A percentile compares a stretch with the other conserved stretches of the same genome.
phyloP scores from a whole-genome alignment of 805 yeast genomes.

The Saccharomyces eubayanus region DNA sequence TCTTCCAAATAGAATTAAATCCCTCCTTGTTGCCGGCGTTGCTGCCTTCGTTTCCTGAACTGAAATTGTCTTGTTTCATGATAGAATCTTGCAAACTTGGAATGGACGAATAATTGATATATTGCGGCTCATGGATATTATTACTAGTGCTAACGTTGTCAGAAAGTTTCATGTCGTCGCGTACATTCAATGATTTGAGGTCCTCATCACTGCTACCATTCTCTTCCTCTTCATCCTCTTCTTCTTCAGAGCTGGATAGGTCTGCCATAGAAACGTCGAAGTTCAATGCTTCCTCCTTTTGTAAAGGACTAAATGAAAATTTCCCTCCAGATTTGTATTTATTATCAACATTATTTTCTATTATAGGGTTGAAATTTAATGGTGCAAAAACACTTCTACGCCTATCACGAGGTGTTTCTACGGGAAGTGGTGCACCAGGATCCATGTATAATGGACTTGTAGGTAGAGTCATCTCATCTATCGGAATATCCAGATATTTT shows the following conservation, averaged over 20 bases:
- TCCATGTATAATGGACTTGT: conserved; percentile 55
- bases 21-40: conserved; percentile 15
- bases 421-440: conserved; percentile 79
- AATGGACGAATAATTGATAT: conserved; percentile 6
- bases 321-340: conserved; percentile 89
- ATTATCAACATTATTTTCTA: conserved; percentile 67
- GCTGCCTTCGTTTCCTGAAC: neutral
- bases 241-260: conserved; percentile 28
- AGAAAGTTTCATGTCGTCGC: conserved; percentile 11
- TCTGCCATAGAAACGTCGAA: conserved; percentile 27
- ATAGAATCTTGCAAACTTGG: conserved; percentile 12
- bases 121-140: conserved; percentile 13
- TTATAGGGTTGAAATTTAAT: conserved; percentile 69
- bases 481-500: conserved; percentile 43
- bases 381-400: conserved; percentile 72
- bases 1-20: conserved; percentile 22
- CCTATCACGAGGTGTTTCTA: conserved; percentile 39
- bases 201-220: conserved; percentile 6
- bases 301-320: conserved; percentile 41
- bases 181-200: conserved; percentile 16
- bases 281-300: conserved; percentile 26
- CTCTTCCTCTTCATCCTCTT: conserved; percentile 22
- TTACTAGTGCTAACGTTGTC: conserved; percentile 7
- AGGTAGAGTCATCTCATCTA: conserved; percentile 48
- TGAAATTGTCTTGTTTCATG: neutral